These are phyloP conservation scores for Talaromyces trachyspermus DNA, from an alignment of 495 filamentous ascomycete genomes.

Conservation along the genomic window DNA sequence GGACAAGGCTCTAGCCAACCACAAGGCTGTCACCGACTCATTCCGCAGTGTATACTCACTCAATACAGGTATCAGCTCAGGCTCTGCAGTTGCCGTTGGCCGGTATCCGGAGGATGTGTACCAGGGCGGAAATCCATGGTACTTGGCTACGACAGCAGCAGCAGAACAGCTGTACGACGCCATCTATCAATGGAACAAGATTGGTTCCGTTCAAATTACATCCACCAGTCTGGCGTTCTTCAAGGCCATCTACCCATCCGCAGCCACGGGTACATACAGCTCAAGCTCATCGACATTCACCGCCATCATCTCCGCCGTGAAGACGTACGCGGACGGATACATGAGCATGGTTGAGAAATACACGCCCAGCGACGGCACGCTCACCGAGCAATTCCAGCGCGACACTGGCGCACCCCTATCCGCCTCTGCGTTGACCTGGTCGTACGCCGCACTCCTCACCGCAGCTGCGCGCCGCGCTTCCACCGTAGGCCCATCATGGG, in stretches of 20 bases:
- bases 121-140: constrained; percentile 57
- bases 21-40: constrained; percentile 39
- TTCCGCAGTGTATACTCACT: constrained; percentile 41
- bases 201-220: constrained; percentile 46
- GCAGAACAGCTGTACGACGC: constrained; percentile 58
- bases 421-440: constrained; percentile 41
- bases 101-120: constrained; percentile 60
- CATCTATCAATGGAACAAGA: constrained; percentile 48
- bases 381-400: constrained; percentile 51
- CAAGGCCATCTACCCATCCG: constrained; percentile 40
- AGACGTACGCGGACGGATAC: constrained; percentile 51
- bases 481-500: constrained; percentile 17
- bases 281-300: constrained; percentile 35
- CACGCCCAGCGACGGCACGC: constrained; percentile 36
- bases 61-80: constrained; percentile 21
- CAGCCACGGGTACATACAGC: constrained; percentile 44
- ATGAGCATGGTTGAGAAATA: constrained; percentile 41
- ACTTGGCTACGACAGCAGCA: constrained; percentile 50
- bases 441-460: constrained; percentile 36
- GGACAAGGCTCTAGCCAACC: constrained; percentile 37
- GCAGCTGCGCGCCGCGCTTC: constrained; percentile 26
- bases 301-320: constrained; percentile 41
- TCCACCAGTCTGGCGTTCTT: constrained; percentile 51
- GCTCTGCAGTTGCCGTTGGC: constrained; percentile 49
- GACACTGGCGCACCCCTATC: constrained; percentile 41